Base-by-base conservation (phyloP, 176 grass and related monocot genomes). In the Bromus sterilis region DNA sequence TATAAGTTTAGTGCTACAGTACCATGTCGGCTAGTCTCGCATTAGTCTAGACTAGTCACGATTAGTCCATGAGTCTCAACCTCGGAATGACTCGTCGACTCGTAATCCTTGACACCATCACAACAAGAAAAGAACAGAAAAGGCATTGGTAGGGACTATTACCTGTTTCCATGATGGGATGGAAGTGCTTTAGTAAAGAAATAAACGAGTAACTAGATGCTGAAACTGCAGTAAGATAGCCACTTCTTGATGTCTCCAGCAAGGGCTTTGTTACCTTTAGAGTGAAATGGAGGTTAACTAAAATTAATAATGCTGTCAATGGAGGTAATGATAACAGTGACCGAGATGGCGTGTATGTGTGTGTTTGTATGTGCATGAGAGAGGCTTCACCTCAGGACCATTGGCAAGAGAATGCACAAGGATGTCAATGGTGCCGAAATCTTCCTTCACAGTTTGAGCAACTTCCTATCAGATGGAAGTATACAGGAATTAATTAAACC, bases 371-470 rank as follows among this genome's bases (percentile, higher is more conserved):
- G 42, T 83, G 13, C 59, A 7, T 15, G 60, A 57, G 26, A 61
- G 14, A 39, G 16, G 73, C 18, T 30, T 68, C 71, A 91, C 96
- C 88, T 98, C 96, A 66, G 96, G 93, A 35, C 96, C 96, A 86
- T 98, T 98, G 25, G 96, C 96, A 83, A 98, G 93, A 77, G 96
- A 98, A 75, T 95, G 90, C 58, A 98, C 92, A 74, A 98, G 90
- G 69, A 98, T 98, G 77, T 98, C 96, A 84, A 98, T 98, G 77
- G 82, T 95, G 30, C 90, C 96, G 91, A 95, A 98, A 91, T 98
- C 96, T 46, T 89, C 94, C 63, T 93, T 95, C 32, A 98, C 96
- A 69, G 83, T 76, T 82, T 98, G 90, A 42, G 89, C 96, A 75
- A 89, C 93, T 98, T 98, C 96, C 96, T 92, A 46, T 23, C 44